Evolutionary conservation across 305 asterid species (phyloP).

Genomic region (Fraxinus platypoda): DNA sequence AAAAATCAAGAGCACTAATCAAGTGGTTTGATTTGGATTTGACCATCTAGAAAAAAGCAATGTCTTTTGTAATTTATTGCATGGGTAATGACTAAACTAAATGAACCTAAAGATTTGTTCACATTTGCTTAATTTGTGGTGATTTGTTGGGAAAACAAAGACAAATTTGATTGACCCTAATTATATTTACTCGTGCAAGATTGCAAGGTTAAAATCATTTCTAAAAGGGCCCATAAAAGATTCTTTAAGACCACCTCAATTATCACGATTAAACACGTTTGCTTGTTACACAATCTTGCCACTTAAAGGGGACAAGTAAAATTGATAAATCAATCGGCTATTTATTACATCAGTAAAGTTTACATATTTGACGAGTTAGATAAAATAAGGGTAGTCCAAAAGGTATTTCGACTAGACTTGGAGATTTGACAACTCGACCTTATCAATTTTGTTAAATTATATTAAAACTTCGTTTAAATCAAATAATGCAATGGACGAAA

Average conservation of each 20-base stretch:
- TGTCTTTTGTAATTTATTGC: background rate
- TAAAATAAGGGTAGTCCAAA: background rate
- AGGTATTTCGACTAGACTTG: background rate
- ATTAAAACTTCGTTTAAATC: background rate
- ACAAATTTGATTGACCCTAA: background rate
- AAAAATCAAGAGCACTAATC: background rate
- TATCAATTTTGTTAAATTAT: background rate
- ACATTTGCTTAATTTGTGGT: background rate
- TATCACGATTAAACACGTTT: background rate
- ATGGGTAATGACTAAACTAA: background rate
- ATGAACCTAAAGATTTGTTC: background rate
- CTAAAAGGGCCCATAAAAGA: background rate
- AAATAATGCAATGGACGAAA: background rate
- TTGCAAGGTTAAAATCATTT: background rate
- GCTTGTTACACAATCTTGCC: background rate
- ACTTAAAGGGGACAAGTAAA: background rate
- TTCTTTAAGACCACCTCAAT: background rate
- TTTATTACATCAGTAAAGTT: background rate
- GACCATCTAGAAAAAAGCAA: background rate
- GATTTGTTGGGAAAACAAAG: background rate
- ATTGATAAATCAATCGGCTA: background rate
- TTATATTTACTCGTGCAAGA: constrained; percentile 1
- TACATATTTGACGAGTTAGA: background rate
- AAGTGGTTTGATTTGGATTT: background rate
- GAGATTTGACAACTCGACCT: background rate